Conservation (phyloP, 2,329 filamentous ascomycete species). For the Alternaria arbusti region DNA sequence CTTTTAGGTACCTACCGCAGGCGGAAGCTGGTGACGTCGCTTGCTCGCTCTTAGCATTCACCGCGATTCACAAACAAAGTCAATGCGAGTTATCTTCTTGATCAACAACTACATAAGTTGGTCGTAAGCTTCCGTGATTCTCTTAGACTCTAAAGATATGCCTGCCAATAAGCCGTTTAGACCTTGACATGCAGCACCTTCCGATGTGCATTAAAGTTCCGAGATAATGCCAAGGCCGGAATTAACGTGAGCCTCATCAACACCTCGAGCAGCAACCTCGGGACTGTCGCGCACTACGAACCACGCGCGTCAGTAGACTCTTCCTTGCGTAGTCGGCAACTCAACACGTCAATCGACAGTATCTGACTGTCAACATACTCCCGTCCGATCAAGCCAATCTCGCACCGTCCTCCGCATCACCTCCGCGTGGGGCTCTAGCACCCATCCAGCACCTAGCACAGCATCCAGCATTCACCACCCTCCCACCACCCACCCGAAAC, state of each 20-base stretch:
- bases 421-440: constrained; percentile 15
- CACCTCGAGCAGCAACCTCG: constrained; percentile 18
- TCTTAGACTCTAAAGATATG: neutral
- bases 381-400: neutral
- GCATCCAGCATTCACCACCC: neutral
- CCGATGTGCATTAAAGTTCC: constrained; percentile 10
- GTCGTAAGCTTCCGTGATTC: neutral
- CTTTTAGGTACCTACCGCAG: neutral
- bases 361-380: neutral
- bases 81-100: too few species aligned
- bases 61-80: neutral
- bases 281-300: constrained; percentile 3
- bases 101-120: neutral
- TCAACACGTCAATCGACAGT: neutral
- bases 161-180: neutral
- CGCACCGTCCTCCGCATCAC: constrained; percentile 12
- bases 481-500: neutral
- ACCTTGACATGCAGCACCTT: neutral
- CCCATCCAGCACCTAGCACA: neutral
- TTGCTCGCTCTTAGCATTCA: neutral
- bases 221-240: constrained; percentile 18
- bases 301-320: neutral
- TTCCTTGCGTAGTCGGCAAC: neutral
- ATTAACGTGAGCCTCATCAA: constrained; percentile 25
- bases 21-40: constrained; percentile 14